Evolutionary conservation across 169 alveolate species (phyloP).

Genomic region (Eimeria tenella): DNA sequence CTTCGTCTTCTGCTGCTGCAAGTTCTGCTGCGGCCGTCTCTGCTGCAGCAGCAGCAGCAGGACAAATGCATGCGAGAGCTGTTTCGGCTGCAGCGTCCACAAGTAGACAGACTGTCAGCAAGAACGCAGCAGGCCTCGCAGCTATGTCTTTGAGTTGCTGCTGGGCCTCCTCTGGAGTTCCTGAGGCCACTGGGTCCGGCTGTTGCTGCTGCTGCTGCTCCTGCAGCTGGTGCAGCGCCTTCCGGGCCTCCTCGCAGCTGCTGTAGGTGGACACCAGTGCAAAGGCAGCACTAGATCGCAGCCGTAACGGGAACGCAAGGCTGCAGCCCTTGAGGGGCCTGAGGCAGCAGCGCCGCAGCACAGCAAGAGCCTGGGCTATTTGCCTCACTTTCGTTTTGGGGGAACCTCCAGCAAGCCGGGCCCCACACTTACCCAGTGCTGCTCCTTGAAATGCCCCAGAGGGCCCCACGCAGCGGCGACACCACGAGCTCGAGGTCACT

Average conservation of each 20-base stretch:
- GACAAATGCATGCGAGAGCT: constrained; percentile 7
- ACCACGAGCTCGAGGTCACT: constrained; percentile 40
- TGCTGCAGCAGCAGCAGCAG: constrained; percentile 49
- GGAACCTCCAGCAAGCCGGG: background rate
- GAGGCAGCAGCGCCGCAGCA: background rate
- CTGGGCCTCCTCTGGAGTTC: constrained; percentile 6
- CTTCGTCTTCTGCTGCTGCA: constrained; percentile 3
- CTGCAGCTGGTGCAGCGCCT: constrained; percentile 36
- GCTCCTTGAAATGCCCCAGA: constrained; percentile 36
- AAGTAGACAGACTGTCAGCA: constrained; percentile 8
- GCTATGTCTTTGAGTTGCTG: background rate
- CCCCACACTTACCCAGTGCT: constrained; percentile 17
- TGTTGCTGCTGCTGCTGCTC: constrained; percentile 11
- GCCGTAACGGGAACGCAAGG: constrained; percentile 43
- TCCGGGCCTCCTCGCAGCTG: constrained; percentile 38
- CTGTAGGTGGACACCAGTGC: constrained; percentile 25
- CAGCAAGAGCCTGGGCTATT: background rate
- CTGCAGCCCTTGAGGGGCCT: constrained; percentile 66
- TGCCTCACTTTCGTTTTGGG: background rate
- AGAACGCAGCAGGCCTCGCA: constrained; percentile 9
- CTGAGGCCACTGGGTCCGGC: background rate
- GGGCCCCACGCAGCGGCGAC: constrained; percentile 56
- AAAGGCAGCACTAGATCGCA: constrained; percentile 11
- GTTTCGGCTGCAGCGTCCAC: constrained; percentile 40
- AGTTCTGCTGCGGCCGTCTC: constrained; percentile 19